A percentile compares a stretch with the other conserved stretches of the same genome.
phyloP scores from a whole-genome alignment of 148 eudicot species.

The Persicaria maculosa region DNA sequence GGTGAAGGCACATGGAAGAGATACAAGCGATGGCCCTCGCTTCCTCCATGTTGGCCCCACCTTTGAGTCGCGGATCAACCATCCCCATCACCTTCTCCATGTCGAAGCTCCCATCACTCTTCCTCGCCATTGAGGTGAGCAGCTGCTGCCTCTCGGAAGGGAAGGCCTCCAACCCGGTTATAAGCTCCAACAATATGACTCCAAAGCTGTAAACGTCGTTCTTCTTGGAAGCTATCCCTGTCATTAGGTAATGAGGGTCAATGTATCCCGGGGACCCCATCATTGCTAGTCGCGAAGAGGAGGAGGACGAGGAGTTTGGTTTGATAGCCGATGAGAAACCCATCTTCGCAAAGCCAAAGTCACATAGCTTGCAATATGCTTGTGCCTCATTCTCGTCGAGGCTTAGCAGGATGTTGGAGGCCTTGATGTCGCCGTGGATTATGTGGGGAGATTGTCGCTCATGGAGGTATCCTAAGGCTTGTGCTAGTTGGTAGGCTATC shows the following conservation, averaged over 20 bases:
- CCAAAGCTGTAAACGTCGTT: constrained; percentile 73
- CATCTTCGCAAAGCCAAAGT: constrained; percentile 68
- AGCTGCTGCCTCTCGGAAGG: constrained; percentile 29
- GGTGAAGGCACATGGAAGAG: constrained; percentile 38
- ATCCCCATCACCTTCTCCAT: constrained; percentile 31
- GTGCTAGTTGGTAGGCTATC: constrained; percentile 60
- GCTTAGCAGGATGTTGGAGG: constrained; percentile 59
- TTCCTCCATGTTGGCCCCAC: constrained; percentile 31
- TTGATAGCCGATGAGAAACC: constrained; percentile 47
- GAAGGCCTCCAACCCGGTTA: constrained; percentile 69
- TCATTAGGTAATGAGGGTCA: constrained; percentile 70
- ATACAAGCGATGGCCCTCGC: constrained; percentile 34
- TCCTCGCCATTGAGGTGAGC: constrained; percentile 33
- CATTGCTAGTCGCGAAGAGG: constrained; percentile 28
- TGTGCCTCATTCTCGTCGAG: constrained; percentile 5
- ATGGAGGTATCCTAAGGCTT: constrained; percentile 60
- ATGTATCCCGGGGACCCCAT: constrained; percentile 82
- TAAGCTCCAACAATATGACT: constrained; percentile 56
- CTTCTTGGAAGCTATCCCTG: constrained; percentile 75
- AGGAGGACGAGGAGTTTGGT: constrained; percentile 18
- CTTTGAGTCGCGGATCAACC: constrained; percentile 38
- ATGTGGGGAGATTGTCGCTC: constrained; percentile 48
- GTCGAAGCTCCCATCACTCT: constrained; percentile 24
- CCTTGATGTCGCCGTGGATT: constrained; percentile 80
- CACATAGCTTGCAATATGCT: constrained; percentile 54